Percentiles rank a stretch among this genome's conserved stretches.
phyloP scores from a whole-genome alignment of 2,329 filamentous ascomycete species.

The Teratosphaeria zuluensis region DNA sequence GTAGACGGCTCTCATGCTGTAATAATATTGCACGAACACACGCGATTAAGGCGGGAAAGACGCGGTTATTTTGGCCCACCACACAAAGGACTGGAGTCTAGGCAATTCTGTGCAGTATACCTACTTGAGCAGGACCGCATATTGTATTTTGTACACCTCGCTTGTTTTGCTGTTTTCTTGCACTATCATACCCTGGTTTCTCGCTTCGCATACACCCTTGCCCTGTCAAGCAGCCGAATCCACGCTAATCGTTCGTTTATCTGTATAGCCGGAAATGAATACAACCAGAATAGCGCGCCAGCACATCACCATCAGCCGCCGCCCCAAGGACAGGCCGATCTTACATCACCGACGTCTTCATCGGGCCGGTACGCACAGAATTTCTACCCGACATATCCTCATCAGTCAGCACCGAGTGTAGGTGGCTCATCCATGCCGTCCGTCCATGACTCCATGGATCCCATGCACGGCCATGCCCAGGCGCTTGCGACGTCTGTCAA shows the following conservation, averaged over 20 bases:
- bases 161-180: constrained; percentile 19
- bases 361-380: constrained; percentile 66
- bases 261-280: constrained; percentile 47
- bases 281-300: constrained; percentile 48
- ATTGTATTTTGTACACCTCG: constrained; percentile 13
- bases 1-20: constrained; percentile 44
- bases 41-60: not conserved
- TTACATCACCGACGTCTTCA: constrained; percentile 44
- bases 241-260: constrained; percentile 35
- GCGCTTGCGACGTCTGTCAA: constrained; percentile 29
- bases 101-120: constrained; percentile 14
- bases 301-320: constrained; percentile 58
- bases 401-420: constrained; percentile 43
- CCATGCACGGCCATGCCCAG: constrained; percentile 25
- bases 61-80: not conserved
- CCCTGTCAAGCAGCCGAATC: constrained; percentile 15
- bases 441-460: constrained; percentile 49
- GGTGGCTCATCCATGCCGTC: constrained; percentile 54
- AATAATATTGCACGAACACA: constrained; percentile 7
- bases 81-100: not conserved
- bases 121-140: constrained; percentile 12
- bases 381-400: constrained; percentile 63
- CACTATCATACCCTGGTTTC: constrained; percentile 11
- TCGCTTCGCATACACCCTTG: constrained; percentile 21
- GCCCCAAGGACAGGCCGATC: constrained; percentile 42